phyloP scores from a whole-genome alignment of 2,329 filamentous ascomycete genomes.

The Aspergillus persii region DNA sequence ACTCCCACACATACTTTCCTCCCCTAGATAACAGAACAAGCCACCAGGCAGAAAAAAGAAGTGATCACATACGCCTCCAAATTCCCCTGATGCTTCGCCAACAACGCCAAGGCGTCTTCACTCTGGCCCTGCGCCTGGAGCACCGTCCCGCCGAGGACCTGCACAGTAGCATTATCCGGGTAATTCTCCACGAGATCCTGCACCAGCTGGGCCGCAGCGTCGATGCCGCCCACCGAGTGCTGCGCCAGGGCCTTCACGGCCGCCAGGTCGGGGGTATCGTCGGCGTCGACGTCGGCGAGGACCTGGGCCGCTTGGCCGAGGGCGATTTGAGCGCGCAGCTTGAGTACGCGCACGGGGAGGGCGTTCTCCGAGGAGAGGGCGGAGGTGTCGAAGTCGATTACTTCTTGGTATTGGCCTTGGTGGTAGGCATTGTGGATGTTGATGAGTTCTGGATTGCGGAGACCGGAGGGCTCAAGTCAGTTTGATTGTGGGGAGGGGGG shows the following conservation, averaged over 20 bases:
- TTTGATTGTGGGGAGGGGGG: constrained; percentile 1
- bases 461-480: constrained; percentile 6
- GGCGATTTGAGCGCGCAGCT: constrained; percentile 79
- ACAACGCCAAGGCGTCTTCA: constrained; percentile 78
- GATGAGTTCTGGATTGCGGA: constrained; percentile 54
- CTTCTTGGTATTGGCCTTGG: constrained; percentile 80
- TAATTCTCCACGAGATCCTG: constrained; percentile 67
- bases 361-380: constrained; percentile 76
- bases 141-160: constrained; percentile 78
- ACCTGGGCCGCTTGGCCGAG: constrained; percentile 75
- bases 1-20: background rate
- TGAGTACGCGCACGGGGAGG: constrained; percentile 71
- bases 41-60: background rate
- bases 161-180: constrained; percentile 74
- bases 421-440: constrained; percentile 67
- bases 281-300: constrained; percentile 62
- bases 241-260: constrained; percentile 76
- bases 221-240: constrained; percentile 58
- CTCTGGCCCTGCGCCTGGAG: constrained; percentile 75
- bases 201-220: constrained; percentile 61
- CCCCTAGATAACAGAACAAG: background rate
- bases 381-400: constrained; percentile 80
- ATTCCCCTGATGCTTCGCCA: constrained; percentile 81
- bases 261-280: constrained; percentile 67
- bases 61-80: constrained; percentile 64